These are phyloP conservation scores for Aspergillus aculeatus DNA, from an alignment of 2,329 filamentous ascomycete species.

Conservation along the genomic window DNA sequence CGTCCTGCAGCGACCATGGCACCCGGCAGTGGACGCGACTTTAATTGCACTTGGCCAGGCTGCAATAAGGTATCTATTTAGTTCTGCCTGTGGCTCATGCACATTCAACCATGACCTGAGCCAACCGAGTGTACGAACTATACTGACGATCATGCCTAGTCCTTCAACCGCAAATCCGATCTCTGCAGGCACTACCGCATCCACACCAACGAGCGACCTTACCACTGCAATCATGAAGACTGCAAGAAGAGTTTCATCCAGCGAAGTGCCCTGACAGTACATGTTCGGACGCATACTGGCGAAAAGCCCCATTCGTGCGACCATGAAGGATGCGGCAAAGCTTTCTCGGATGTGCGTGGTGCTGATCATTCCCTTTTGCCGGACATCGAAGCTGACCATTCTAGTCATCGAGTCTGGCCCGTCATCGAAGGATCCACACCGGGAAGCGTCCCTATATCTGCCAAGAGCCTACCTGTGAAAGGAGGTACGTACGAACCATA, in stretches of 20 bases:
- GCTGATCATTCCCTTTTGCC: not conserved
- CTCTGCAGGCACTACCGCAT: constrained; percentile 49
- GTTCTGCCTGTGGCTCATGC: not conserved
- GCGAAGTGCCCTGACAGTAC: constrained; percentile 48
- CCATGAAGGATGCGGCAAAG: constrained; percentile 43
- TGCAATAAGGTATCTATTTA: constrained; percentile 43
- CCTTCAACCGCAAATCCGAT: constrained; percentile 51
- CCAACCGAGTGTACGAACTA: constrained; percentile 1
- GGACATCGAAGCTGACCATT: constrained; percentile 9
- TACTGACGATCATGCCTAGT: constrained; percentile 27
- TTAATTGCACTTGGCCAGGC: constrained; percentile 45
- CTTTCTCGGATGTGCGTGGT: constrained; percentile 44
- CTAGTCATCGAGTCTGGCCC: constrained; percentile 42
- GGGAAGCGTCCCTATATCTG: constrained; percentile 44
- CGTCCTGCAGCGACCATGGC: constrained; percentile 31
- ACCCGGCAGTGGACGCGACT: constrained; percentile 42
- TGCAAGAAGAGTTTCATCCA: constrained; percentile 52
- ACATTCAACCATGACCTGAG: not conserved
- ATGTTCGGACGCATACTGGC: constrained; percentile 46
- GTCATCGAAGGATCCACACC: constrained; percentile 42
- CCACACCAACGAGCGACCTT: constrained; percentile 50
- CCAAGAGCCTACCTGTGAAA: constrained; percentile 40
- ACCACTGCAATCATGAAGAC: constrained; percentile 44
- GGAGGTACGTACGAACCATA: constrained; percentile 29
- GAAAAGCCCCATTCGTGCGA: constrained; percentile 47